These are phyloP conservation scores for Herpotrichia juniperi DNA, from an alignment of 2,329 filamentous ascomycete species.

Conservation along the genomic window DNA sequence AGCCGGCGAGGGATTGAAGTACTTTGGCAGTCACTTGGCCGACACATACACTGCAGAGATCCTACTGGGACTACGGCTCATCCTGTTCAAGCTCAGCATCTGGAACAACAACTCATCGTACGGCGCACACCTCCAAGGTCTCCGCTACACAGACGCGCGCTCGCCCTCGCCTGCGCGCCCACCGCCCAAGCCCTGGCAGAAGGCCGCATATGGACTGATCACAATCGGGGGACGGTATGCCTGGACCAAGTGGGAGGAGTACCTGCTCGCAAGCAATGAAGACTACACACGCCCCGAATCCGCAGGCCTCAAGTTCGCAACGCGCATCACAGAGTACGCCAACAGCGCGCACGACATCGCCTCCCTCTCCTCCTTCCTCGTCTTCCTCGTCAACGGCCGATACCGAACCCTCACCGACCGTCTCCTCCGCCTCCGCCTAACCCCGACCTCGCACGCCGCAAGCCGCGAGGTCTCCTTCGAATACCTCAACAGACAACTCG, in stretches of 20 bases:
- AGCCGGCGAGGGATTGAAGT: constrained; percentile 85
- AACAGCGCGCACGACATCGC: constrained; percentile 80
- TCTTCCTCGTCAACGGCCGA: constrained; percentile 88
- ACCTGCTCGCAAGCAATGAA: constrained; percentile 77
- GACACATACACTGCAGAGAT: constrained; percentile 92
- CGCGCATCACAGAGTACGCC: constrained; percentile 69
- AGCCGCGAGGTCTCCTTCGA: constrained; percentile 95
- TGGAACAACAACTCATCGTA: constrained; percentile 98
- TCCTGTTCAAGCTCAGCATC: constrained; percentile 92
- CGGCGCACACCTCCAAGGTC: constrained; percentile 88
- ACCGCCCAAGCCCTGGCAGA: constrained; percentile 81
- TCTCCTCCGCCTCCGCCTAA: constrained; percentile 80
- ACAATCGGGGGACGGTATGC: constrained; percentile 88
- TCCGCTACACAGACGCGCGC: constrained; percentile 87
- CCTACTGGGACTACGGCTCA: constrained; percentile 72
- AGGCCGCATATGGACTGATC: constrained; percentile 79
- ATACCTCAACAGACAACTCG: constrained; percentile 94
- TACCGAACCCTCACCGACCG: constrained; percentile 92
- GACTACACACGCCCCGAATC: constrained; percentile 67
- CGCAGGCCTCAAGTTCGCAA: constrained; percentile 62
- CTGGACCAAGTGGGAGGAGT: constrained; percentile 91
- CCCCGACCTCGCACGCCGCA: constrained; percentile 81
- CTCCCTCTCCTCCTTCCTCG: constrained; percentile 82
- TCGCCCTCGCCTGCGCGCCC: constrained; percentile 58
- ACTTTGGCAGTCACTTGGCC: constrained; percentile 76